Evolutionary conservation across 2,329 filamentous ascomycete genomes (phyloP).

Genomic region (Xylariaceae sp.): DNA sequence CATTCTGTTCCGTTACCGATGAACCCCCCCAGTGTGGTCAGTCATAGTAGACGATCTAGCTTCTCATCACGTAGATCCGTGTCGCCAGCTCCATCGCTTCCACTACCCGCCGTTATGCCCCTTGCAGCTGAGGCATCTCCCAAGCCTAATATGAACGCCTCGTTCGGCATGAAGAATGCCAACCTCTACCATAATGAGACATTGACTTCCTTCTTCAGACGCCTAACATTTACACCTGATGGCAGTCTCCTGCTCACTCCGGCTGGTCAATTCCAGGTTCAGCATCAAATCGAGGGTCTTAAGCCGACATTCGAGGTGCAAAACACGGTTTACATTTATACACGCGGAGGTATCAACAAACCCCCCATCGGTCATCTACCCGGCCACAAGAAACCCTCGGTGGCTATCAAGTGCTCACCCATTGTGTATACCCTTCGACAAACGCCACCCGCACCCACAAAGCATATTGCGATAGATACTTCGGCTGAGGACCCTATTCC

Average conservation of each 20-base stretch:
- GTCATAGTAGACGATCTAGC: conserved; percentile 90
- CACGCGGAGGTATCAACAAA: conserved; percentile 91
- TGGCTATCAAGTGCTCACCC: conserved; percentile 92
- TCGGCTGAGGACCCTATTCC: conserved; percentile 80
- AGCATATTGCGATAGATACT: conserved; percentile 92
- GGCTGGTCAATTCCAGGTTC: conserved; percentile 88
- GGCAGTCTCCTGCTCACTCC: conserved; percentile 91
- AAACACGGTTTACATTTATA: conserved; percentile 98
- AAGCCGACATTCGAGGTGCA: conserved; percentile 81
- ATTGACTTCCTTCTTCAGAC: conserved; percentile 91
- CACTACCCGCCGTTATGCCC: conserved; percentile 91
- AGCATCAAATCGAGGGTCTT: conserved; percentile 58
- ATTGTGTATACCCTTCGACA: conserved; percentile 79
- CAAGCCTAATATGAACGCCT: conserved; percentile 57
- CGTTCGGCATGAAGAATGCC: conserved; percentile 71
- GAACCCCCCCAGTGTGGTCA: conserved; percentile 87
- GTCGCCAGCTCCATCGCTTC: conserved; percentile 89
- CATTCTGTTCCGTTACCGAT: conserved; percentile 86
- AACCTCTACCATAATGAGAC: conserved; percentile 96
- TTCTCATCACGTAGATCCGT: conserved; percentile 85
- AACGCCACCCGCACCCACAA: conserved; percentile 63
- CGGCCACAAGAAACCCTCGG: conserved; percentile 96
- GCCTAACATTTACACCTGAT: conserved; percentile 91
- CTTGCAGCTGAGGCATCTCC: conserved; percentile 88
- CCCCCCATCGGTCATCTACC: conserved; percentile 92